Evolutionary conservation across 768 basidiomycete genomes (phyloP), one percentile per base, ranked within the genome.

Genomic region (Phlebiopsis gigantea): DNA sequence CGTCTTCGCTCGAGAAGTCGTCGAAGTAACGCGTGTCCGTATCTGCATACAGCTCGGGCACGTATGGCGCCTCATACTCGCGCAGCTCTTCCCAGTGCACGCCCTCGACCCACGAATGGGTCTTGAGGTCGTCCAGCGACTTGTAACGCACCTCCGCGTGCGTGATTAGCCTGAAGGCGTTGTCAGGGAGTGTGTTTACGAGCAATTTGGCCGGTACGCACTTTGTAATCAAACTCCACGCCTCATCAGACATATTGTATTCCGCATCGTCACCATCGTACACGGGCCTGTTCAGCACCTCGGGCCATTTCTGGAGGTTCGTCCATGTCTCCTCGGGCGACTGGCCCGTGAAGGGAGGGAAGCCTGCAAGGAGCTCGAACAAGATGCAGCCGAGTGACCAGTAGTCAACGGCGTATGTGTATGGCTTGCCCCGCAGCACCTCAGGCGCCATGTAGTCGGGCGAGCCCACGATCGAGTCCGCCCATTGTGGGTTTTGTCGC

Each of bases 361-460:
- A 99, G 25, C 97, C 96, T 1, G 93, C 90, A 15, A 96, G 77
- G 70, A 96, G 95, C 74, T 99, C 97, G 73, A 98, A 99, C 24
- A 99, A 75, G 64, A 99, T 98, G 71, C 97, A 98, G 5, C 97
- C 97, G 7, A 99, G 80, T 1, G 93, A 96, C 97, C 97, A 98
- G 64, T 90, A 98, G 72, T 99, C 97, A 47, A 98, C 97, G 0
- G 92, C 91, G 71, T 89, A 98, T 0, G 88, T 88, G 72, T 99
- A 99, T 0, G 93, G 90, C 71, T 94, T 93, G 31, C 90, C 96
- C 26, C 95, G 84, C 24, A 98, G 80, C 21, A 98, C 94, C 67
- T 93, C 91, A 0, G 91, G 90, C 1, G 97, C 91, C 97, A 99
- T 98, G 72, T 99, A 99, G 71, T 99, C 97, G 0, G 97, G 96